A percentile compares a stretch with the other conserved stretches of the same genome.
These are phyloP conservation scores for Kluyveromyces marxianus DNA, from an alignment of 1,139 yeast genomes.

Conservation along the genomic window DNA sequence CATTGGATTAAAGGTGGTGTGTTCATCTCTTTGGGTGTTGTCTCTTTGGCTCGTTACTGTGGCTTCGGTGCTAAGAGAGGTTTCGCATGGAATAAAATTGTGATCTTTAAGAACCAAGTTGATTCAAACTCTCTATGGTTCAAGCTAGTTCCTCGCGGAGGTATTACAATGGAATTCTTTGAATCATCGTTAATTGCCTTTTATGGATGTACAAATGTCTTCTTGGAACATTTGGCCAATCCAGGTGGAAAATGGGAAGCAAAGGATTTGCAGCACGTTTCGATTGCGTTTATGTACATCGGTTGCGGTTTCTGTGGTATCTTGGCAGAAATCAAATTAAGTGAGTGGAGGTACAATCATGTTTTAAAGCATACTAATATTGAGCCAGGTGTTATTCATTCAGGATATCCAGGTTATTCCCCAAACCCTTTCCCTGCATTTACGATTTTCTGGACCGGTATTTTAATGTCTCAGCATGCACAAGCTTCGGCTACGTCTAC, in stretches of 20 bases:
- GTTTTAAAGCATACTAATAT: conserved; percentile 25
- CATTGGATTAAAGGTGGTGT: conserved; percentile 96
- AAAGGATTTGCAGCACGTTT: conserved; percentile 88
- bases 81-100: conserved; percentile 81
- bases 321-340: conserved; percentile 55
- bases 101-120: conserved; percentile 33
- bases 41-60: conserved; percentile 75
- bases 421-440: conserved; percentile 92
- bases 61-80: conserved; percentile 74
- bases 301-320: conserved; percentile 93
- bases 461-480: conserved; percentile 90
- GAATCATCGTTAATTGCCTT: conserved; percentile 75
- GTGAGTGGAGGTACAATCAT: conserved; percentile 33
- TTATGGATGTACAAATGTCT: conserved; percentile 83
- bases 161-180: conserved; percentile 75
- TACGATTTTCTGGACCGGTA: conserved; percentile 93
- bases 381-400: conserved; percentile 24
- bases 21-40: conserved; percentile 64
- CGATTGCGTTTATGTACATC: conserved; percentile 88
- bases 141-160: conserved; percentile 41
- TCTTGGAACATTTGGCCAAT: conserved; percentile 79
- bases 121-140: conserved; percentile 31
- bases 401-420: conserved; percentile 64
- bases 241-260: conserved; percentile 78
- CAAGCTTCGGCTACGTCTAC: conserved; percentile 79